Base-by-base conservation (phyloP, 2,329 filamentous ascomycete genomes). In the Dryadomyces quercivorus region DNA sequence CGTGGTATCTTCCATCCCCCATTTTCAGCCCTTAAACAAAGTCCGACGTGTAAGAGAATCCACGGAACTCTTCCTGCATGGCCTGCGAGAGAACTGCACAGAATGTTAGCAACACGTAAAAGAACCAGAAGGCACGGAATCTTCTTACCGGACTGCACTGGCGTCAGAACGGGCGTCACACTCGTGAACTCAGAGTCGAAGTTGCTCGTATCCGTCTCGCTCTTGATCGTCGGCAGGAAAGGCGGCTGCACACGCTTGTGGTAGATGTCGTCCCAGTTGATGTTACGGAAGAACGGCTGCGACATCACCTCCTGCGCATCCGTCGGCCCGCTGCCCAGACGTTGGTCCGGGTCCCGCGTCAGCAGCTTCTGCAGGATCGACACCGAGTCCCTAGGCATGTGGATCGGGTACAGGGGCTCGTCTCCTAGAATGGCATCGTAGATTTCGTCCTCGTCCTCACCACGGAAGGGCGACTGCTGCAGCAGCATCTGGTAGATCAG, bases 401-500 rank as follows among this genome's bases (percentile, higher is more conserved):
- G 90, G 60, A 98, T 97, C 12, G 93, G 93, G 67, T 98, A 98
- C 13, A 98, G 78, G 40, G 93, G 93, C 71, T 98, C 93, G 66
- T 98, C 93, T 8, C 92, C 90, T 46, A 98, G 81, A 72, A 98
- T 97, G 40, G 93, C 92, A 64, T 98, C 93, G 74, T 98, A 98
- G 59, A 98, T 98, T 71, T 98, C 93, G 67, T 98, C 93, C 66
- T 98, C 94, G 63, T 98, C 93, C 69, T 98, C 94, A 64, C 93
- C 93, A 63, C 93, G 86, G 86, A 98, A 98, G 0, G 93, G 93
- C 34, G 92, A 97, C 69, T 98, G 94, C 67, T 98, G 94, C 50
- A 98, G 81, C 55, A 98, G 85, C 94, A 98, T 98, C 70, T 98
- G 93, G 74, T 98, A 98, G 64, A 98, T 98, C 63, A 98, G 74